Evolutionary conservation across 352 stramenopile genomes (phyloP).

Genomic region (Globisporangium lucens): DNA sequence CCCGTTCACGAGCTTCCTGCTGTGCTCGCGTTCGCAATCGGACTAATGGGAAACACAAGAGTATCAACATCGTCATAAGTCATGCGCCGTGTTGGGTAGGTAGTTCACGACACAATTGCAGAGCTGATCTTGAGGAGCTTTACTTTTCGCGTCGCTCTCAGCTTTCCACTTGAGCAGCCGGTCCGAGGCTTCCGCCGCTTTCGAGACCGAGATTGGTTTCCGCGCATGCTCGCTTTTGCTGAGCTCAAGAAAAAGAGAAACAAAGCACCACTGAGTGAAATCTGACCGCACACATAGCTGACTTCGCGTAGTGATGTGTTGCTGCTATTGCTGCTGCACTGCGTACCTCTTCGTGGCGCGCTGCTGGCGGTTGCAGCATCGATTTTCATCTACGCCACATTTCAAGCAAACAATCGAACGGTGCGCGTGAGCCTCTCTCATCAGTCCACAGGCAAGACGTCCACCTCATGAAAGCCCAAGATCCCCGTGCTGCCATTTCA

Average conservation of each 20-base stretch:
- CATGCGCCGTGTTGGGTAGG: no score
- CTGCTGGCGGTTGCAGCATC: conserved; percentile 3
- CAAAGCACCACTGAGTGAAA: neutral
- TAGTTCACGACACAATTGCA: no score
- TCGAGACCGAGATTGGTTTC: conserved; percentile 2
- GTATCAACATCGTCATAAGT: neutral
- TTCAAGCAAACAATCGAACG: neutral
- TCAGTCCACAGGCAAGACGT: neutral
- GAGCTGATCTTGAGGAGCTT: neutral
- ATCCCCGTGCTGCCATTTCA: neutral
- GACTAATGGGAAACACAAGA: conserved; percentile 6
- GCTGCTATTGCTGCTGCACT: neutral
- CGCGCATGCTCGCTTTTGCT: neutral
- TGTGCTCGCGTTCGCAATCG: conserved; percentile 20
- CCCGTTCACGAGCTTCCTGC: conserved; percentile 19
- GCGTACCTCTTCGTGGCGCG: neutral
- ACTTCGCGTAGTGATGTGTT: neutral
- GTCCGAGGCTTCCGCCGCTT: conserved; percentile 5
- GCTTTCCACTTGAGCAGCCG: conserved; percentile 10
- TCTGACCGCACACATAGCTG: no score
- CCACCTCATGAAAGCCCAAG: no score
- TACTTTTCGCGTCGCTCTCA: conserved; percentile 13
- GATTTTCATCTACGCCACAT: conserved; percentile 13
- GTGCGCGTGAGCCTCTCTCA: neutral
- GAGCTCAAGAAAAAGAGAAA: neutral